Base-by-base conservation (phyloP, 1,139 yeast species). In the Kurtzmaniella natalensis region DNA sequence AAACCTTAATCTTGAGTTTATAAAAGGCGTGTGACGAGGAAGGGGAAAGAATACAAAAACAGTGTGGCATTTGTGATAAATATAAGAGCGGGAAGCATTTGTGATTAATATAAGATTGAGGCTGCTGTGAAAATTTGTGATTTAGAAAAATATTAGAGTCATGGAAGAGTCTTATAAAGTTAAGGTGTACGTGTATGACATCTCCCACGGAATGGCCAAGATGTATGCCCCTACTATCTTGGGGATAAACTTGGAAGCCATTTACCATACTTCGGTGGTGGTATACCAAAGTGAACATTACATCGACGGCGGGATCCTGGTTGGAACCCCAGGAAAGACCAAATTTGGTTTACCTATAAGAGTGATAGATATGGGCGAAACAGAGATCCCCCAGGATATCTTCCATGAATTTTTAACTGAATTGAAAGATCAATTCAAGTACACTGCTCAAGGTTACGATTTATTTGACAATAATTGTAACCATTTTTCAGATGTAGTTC, bases 401-500 rank as follows among this genome's bases (percentile, higher is more conserved):
- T 60, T 78, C 21, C 54, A 59, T 16, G 85, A 76, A 30, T 79
- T 67, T 47, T 45, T 81, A 30, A 61, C 60, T 3, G 82, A 78
- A 31, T 53, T 79, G 25, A 57, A 57, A 18, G 64, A 63, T 9
- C 71, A 64, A 18, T 41, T 44, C 41, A 66, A 64, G 42, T 79
- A 67, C 47, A 62, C 68, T 25, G 71, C 76, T 1, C 59, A 59
- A 7, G 62, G 57, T 17, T 81, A 81, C 51, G 78, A 79, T 42
- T 56, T 81, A 41, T 78, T 81, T 41, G 72, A 72, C 36, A 80
- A 80, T 54, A 81, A 81, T 49, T 81, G 88, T 53, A 81, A 81
- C 55, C 83, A 81, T 44, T 79, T 81, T 56, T 68, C 82, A 11
- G 72, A 78, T 42, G 76, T 70, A 31, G 48, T 76, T 37, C 52